A percentile compares a stretch with the other conserved stretches of the same genome.
Evolutionary conservation across 768 basidiomycete genomes (phyloP).

Genomic region (Rhodosporidiobolus odoratus): DNA sequence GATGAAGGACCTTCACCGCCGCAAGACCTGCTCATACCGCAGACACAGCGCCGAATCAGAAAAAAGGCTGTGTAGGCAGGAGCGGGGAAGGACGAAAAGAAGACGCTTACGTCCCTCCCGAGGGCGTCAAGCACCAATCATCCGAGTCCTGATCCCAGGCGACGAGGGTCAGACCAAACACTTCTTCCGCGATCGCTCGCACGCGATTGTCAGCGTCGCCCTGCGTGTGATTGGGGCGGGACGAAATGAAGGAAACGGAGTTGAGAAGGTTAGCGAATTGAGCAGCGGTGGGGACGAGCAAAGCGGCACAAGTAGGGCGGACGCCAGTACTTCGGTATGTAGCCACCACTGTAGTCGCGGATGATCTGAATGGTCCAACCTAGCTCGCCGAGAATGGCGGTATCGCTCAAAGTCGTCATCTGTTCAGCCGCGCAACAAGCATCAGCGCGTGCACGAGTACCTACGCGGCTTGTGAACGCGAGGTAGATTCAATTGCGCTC

Average conservation of each 20-base stretch:
- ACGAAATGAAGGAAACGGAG: background rate
- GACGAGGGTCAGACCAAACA: slow-evolving; percentile 60
- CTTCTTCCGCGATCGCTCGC: slow-evolving; percentile 73
- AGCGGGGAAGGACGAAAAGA: background rate
- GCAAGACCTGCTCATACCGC: too few species aligned
- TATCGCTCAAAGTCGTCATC: slow-evolving; percentile 71
- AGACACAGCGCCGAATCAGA: too few species aligned
- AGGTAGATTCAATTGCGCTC: background rate
- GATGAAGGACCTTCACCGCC: slow-evolving; percentile 48
- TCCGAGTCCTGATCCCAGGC: slow-evolving; percentile 70
- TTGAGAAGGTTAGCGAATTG: background rate
- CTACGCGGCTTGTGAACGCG: too few species aligned
- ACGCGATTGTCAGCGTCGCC: slow-evolving; percentile 71
- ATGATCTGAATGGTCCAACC: slow-evolving; percentile 78
- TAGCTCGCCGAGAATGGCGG: slow-evolving; percentile 65
- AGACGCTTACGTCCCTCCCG: background rate
- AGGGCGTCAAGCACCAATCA: slow-evolving; percentile 24
- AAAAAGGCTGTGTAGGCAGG: background rate
- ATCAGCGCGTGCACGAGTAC: background rate
- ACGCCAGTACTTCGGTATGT: slow-evolving; percentile 72
- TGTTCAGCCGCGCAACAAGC: slow-evolving; percentile 48
- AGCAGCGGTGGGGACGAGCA: slow-evolving; percentile 50
- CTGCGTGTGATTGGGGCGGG: too few species aligned
- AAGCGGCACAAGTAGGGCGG: slow-evolving; percentile 57
- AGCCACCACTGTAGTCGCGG: slow-evolving; percentile 68